Percentiles rank a stretch among this genome's conserved stretches.
phyloP scores from a whole-genome alignment of 441 rosid species.

The Adansonia grandidieri region DNA sequence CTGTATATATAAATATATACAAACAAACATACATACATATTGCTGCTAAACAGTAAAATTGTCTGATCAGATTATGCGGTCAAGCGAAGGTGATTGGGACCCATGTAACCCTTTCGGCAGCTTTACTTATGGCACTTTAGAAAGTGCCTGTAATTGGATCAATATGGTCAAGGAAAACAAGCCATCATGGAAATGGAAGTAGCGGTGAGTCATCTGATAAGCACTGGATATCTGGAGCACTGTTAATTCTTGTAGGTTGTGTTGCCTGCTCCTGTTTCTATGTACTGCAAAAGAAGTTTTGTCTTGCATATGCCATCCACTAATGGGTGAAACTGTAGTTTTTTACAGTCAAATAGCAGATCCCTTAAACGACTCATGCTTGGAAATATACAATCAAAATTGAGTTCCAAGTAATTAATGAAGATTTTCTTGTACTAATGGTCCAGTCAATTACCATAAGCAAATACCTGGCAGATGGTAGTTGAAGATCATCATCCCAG shows the following conservation, averaged over 20 bases:
- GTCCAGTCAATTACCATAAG: conserved; percentile 59
- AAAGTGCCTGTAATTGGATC: conserved; percentile 60
- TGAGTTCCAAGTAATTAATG: background rate
- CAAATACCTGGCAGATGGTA: conserved; percentile 56
- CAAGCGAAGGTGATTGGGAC: conserved; percentile 69
- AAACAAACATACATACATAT: background rate
- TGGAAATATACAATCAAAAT: background rate
- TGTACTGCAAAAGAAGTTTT: conserved; percentile 54
- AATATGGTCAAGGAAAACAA: conserved; percentile 34
- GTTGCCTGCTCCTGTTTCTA: conserved; percentile 74
- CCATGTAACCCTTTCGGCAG: conserved; percentile 57
- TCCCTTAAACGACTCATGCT: background rate
- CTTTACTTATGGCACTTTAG: conserved; percentile 67
- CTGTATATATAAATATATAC: too few relatives aligned
- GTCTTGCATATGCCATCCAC: background rate
- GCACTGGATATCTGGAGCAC: conserved; percentile 64
- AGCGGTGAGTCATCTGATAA: conserved; percentile 36
- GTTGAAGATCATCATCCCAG: conserved; percentile 39
- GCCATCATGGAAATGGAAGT: conserved; percentile 26
- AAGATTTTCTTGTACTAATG: background rate
- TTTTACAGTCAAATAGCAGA: background rate
- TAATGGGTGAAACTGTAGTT: background rate
- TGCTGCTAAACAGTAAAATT: background rate
- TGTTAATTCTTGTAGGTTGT: conserved; percentile 61
- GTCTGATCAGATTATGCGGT: conserved; percentile 47